phyloP scores from a whole-genome alignment of 805 yeast genomes.

The Kregervanrija fluxuum region DNA sequence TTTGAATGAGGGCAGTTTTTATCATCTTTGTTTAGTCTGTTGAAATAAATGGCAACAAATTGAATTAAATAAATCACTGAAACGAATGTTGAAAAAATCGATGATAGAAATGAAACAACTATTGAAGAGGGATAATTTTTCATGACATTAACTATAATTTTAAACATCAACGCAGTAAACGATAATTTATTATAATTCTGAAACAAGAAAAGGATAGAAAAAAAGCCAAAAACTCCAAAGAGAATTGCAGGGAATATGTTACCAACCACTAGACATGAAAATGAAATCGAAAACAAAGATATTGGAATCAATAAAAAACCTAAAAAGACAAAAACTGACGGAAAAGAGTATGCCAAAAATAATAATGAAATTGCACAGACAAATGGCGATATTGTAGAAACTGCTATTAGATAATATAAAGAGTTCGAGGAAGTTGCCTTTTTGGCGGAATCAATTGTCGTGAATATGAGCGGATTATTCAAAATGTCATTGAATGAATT shows the following conservation, averaged over 20 bases:
- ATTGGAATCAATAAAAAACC: conserved; percentile 24
- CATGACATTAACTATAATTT: conserved; percentile 66
- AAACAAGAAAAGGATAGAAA: conserved; percentile 18
- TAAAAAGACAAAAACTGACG: conserved; percentile 22
- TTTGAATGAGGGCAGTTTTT: conserved; percentile 38
- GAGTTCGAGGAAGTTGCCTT: conserved; percentile 6
- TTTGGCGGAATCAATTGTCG: background rate
- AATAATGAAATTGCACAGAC: conserved; percentile 15
- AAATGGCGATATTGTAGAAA: conserved; percentile 16
- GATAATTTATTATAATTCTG: conserved; percentile 21
- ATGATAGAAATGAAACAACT: conserved; percentile 31
- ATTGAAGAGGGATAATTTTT: conserved; percentile 63
- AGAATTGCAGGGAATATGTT: conserved; percentile 12
- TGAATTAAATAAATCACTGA: conserved; percentile 58
- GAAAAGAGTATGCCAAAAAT: conserved; percentile 20
- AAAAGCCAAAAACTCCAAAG: conserved; percentile 14
- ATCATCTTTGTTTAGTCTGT: conserved; percentile 34
- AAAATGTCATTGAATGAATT: conserved; percentile 9
- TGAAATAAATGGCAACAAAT: conserved; percentile 42
- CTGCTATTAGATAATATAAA: conserved; percentile 2
- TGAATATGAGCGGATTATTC: background rate
- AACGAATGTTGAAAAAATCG: conserved; percentile 48
- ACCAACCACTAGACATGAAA: conserved; percentile 15
- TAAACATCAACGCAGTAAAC: conserved; percentile 23
- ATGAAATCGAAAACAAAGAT: conserved; percentile 18